Evolutionary conservation across 768 basidiomycete genomes (phyloP).

Genomic region (Termitomyces bulborhizus): DNA sequence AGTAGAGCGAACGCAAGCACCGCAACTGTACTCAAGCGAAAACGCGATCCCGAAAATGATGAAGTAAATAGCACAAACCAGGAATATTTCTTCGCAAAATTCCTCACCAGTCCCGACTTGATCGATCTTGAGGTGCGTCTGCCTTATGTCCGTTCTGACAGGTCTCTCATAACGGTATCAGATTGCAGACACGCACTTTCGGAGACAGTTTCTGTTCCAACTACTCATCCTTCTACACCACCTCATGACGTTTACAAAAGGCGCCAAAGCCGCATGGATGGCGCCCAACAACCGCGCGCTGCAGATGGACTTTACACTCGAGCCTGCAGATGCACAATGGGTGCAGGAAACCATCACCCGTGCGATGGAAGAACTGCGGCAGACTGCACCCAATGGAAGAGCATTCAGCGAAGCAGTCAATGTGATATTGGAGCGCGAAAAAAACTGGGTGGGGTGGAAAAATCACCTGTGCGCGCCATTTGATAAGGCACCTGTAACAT

Average conservation of each 20-base stretch:
- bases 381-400: constrained; percentile 74
- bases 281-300: constrained; percentile 69
- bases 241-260: constrained; percentile 67
- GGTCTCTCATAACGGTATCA: constrained; percentile 21
- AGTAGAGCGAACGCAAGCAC: constrained; percentile 42
- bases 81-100: constrained; percentile 93
- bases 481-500: constrained; percentile 62
- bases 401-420: constrained; percentile 69
- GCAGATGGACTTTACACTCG: constrained; percentile 79
- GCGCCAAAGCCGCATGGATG: constrained; percentile 54
- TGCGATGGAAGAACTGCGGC: constrained; percentile 52
- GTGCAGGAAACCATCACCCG: constrained; percentile 64
- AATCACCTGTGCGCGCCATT: constrained; percentile 76
- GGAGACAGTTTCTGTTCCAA: constrained; percentile 89
- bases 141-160: not conserved
- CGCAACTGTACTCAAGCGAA: constrained; percentile 46
- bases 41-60: constrained; percentile 54
- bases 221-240: constrained; percentile 72
- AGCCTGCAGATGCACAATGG: constrained; percentile 65
- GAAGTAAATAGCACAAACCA: constrained; percentile 38
- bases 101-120: constrained; percentile 82
- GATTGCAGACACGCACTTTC: constrained; percentile 89
- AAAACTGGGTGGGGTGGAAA: constrained; percentile 91
- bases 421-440: constrained; percentile 73
- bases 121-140: constrained; percentile 75